Evolutionary conservation across 2,329 filamentous ascomycete genomes (phyloP).

Genomic region (Chrysosporium queenslandicum): DNA sequence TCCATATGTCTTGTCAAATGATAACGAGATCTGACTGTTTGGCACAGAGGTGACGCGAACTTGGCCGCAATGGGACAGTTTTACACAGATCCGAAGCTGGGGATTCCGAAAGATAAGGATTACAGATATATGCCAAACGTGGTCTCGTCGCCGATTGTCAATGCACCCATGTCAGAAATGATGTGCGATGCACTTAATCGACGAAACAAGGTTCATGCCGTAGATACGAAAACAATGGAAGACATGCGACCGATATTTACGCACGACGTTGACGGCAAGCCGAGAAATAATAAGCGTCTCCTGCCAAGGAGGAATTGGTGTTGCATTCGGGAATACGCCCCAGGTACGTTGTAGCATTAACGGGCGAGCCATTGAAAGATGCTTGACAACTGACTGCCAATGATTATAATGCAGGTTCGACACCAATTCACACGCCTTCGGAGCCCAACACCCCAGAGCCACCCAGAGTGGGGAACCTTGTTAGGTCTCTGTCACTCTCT

Average conservation of each 20-base stretch:
- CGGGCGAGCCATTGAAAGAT: not conserved
- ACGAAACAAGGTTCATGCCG: constrained; percentile 65
- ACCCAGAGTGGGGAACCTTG: constrained; percentile 34
- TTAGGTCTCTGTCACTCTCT: constrained; percentile 53
- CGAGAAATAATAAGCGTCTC: constrained; percentile 81
- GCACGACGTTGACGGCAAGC: constrained; percentile 78
- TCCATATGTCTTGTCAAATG: not conserved
- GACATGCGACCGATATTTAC: constrained; percentile 91
- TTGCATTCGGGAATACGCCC: constrained; percentile 73
- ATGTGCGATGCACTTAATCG: constrained; percentile 89
- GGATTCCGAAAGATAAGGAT: constrained; percentile 77
- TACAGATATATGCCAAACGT: constrained; percentile 96
- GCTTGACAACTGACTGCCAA: constrained; percentile 18
- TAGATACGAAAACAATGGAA: constrained; percentile 70
- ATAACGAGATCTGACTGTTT: not conserved
- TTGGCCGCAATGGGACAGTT: constrained; percentile 88
- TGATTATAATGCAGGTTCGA: constrained; percentile 55
- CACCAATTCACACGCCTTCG: constrained; percentile 60
- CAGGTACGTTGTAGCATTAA: constrained; percentile 43
- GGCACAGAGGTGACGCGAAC: constrained; percentile 73
- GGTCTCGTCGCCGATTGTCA: constrained; percentile 87
- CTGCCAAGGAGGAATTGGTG: constrained; percentile 93
- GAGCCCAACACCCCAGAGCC: constrained; percentile 21
- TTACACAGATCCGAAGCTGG: constrained; percentile 78
- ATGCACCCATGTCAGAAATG: constrained; percentile 76